Conservation (phyloP, 1,284 basidiomycete species). For the Stygiomarasmius scandens region DNA sequence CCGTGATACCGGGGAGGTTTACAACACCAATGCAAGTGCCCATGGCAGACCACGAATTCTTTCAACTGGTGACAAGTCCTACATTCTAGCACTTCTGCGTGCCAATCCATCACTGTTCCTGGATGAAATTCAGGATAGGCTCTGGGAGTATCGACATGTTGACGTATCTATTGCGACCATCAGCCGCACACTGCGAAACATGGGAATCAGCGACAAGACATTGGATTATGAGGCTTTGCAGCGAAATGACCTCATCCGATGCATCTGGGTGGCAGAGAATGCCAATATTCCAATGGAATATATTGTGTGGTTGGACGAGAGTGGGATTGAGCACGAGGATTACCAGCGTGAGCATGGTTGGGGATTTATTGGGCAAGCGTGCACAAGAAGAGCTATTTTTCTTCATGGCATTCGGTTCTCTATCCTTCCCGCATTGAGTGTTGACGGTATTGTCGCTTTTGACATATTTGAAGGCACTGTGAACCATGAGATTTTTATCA, state of each 20-base stretch:
- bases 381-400: not conserved
- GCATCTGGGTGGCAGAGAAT: slow-evolving; percentile 28
- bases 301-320: slow-evolving; percentile 34
- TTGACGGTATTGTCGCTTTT: not conserved
- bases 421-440: not conserved
- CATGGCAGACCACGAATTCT: slow-evolving; percentile 2
- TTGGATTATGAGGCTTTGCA: slow-evolving; percentile 26
- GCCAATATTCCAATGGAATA: slow-evolving; percentile 22
- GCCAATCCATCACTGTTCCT: slow-evolving; percentile 17
- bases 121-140: slow-evolving; percentile 17
- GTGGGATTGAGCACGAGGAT: slow-evolving; percentile 16
- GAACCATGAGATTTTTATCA: slow-evolving; percentile 29
- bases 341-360: slow-evolving; percentile 11
- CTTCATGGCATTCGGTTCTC: not conserved
- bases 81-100: slow-evolving; percentile 6
- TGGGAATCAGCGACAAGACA: slow-evolving; percentile 23
- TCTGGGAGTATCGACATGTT: slow-evolving; percentile 7
- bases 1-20: not conserved
- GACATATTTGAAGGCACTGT: slow-evolving; percentile 23
- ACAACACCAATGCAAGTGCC: not conserved
- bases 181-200: slow-evolving; percentile 3
- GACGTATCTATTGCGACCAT: slow-evolving; percentile 17
- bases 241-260: slow-evolving; percentile 27
- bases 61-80: slow-evolving; percentile 2
- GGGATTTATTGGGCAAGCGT: not conserved